Percentiles rank a stretch among this genome's conserved stretches.
phyloP scores from a whole-genome alignment of 805 yeast genomes.

The Saccharomycopsis fodiens region DNA sequence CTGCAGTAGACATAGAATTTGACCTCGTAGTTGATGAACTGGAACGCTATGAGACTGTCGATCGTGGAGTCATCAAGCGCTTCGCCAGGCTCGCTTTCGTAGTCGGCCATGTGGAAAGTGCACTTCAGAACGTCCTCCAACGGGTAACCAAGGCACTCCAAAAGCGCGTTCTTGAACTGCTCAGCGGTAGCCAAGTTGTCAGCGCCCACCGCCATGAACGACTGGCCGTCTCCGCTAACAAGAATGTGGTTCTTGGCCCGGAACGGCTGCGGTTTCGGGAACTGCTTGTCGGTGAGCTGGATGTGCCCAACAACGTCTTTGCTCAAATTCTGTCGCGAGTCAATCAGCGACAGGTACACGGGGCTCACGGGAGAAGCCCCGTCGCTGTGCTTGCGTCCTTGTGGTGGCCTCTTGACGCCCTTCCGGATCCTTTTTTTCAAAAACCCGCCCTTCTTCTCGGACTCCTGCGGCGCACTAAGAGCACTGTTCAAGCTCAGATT shows the following conservation, averaged over 20 bases:
- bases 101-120: conserved; percentile 59
- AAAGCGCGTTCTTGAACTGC: conserved; percentile 34
- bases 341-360: conserved; percentile 23
- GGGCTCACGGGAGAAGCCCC: conserved; percentile 22
- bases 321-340: conserved; percentile 4
- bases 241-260: conserved; percentile 35
- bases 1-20: conserved; percentile 32
- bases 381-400: conserved; percentile 24
- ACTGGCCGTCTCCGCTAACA: conserved; percentile 54
- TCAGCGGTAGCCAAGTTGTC: conserved; percentile 26
- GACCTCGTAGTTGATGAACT: conserved; percentile 28
- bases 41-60: conserved; percentile 29
- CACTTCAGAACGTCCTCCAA: conserved; percentile 24
- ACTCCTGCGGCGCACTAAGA: not conserved
- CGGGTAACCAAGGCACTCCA: conserved; percentile 30
- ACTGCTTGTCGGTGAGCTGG: conserved; percentile 17
- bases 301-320: conserved; percentile 16
- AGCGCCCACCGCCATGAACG: conserved; percentile 44
- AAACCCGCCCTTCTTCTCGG: conserved; percentile 16
- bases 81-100: conserved; percentile 51
- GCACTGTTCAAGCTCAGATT: conserved; percentile 17
- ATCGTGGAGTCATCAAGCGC: conserved; percentile 45
- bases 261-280: conserved; percentile 15
- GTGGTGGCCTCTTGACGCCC: conserved; percentile 33
- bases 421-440: conserved; percentile 25